A percentile compares a stretch with the other conserved stretches of the same genome.
Conservation (phyloP, 768 basidiomycete species). For the Tulasnella sp. region DNA sequence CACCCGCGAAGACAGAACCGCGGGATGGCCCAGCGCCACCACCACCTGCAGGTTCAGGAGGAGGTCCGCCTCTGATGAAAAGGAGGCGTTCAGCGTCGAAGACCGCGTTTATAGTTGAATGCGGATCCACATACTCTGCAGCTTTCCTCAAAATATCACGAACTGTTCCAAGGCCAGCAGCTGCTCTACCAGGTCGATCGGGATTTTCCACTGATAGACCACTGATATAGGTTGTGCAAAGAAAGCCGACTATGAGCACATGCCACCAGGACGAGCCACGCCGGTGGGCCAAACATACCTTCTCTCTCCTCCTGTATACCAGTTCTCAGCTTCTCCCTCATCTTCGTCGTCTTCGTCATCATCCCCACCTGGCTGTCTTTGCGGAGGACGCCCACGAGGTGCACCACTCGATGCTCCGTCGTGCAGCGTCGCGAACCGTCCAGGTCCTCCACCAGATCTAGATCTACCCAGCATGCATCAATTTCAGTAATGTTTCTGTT, state of each 20-base stretch:
- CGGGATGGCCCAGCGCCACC: constrained; percentile 18
- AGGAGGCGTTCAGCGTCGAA: neutral
- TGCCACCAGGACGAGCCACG: neutral
- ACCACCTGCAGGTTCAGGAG: constrained; percentile 13
- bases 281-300: constrained; percentile 39
- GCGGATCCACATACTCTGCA: constrained; percentile 49
- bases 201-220: constrained; percentile 87
- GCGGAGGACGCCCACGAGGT: constrained; percentile 31
- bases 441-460: constrained; percentile 20
- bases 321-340: constrained; percentile 39
- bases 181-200: constrained; percentile 32
- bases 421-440: constrained; percentile 31
- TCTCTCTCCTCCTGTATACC: constrained; percentile 92
- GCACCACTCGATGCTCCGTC: constrained; percentile 22
- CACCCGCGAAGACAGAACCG: constrained; percentile 46
- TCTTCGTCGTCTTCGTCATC: constrained; percentile 34
- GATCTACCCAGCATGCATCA: constrained; percentile 19
- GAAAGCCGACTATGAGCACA: neutral
- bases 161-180: constrained; percentile 48
- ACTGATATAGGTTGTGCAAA: constrained; percentile 33
- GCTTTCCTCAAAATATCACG: constrained; percentile 71
- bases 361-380: constrained; percentile 37
- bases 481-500: neutral
- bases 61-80: constrained; percentile 29
- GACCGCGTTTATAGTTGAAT: too few relatives aligned